phyloP scores from a whole-genome alignment of 2,329 filamentous ascomycete genomes.

The Aspergillus spinulosporus region DNA sequence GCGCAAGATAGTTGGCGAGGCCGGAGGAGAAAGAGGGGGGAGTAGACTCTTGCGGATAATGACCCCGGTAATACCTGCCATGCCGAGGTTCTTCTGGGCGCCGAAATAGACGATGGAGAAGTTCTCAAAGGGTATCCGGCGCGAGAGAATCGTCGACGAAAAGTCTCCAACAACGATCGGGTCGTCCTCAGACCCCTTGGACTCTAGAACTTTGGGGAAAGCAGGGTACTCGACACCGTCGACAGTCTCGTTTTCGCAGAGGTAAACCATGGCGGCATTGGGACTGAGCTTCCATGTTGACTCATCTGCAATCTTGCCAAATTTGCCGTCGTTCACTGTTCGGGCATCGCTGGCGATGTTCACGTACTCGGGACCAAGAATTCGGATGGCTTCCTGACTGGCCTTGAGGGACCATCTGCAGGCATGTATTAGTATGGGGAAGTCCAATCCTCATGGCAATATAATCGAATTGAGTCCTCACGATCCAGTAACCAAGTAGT shows the following conservation, averaged over 20 bases:
- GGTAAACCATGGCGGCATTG: conserved; percentile 75
- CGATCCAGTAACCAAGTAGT: conserved; percentile 87
- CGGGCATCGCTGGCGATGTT: conserved; percentile 72
- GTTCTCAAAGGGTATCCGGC: conserved; percentile 38
- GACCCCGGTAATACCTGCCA: conserved; percentile 80
- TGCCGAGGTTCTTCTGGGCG: conserved; percentile 84
- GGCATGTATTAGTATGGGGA: conserved; percentile 8
- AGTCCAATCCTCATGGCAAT: neutral
- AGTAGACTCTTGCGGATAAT: conserved; percentile 81
- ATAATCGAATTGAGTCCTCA: neutral
- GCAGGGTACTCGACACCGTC: conserved; percentile 86
- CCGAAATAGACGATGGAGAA: conserved; percentile 82
- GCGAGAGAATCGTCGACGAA: conserved; percentile 88
- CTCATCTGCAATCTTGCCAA: conserved; percentile 77
- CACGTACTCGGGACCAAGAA: conserved; percentile 73
- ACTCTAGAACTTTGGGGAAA: conserved; percentile 65
- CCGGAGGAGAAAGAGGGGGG: conserved; percentile 64
- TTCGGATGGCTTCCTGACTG: conserved; percentile 73
- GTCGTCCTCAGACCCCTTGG: conserved; percentile 55
- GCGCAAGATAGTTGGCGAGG: conserved; percentile 68
- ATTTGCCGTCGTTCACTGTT: conserved; percentile 72
- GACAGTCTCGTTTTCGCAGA: conserved; percentile 77
- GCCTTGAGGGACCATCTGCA: conserved; percentile 79
- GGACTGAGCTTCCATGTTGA: conserved; percentile 70
- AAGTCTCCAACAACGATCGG: conserved; percentile 87